Percentiles rank a stretch among this genome's conserved stretches.
Conservation (phyloP, 75 land plant genomes). For the Pinus tabuliformis region DNA sequence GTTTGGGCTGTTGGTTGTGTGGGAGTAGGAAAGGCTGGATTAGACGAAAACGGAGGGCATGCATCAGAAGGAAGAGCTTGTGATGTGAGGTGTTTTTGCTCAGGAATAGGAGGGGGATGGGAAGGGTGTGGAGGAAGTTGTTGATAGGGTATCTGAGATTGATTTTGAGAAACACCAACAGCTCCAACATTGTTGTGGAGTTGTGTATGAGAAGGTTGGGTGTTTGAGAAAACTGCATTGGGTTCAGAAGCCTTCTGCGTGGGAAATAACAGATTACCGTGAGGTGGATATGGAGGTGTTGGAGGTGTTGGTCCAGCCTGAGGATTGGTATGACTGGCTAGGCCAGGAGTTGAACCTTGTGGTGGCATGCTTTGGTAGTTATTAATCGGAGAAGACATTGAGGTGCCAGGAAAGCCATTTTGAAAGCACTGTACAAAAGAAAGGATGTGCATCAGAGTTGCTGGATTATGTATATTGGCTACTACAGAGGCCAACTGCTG, state of each 20-base stretch:
- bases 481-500: constrained; percentile 3
- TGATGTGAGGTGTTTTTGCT: background rate
- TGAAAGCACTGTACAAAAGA: constrained; percentile 4
- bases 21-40: background rate
- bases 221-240: background rate
- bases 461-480: background rate
- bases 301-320: background rate
- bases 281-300: background rate
- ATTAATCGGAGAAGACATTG: background rate
- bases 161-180: background rate
- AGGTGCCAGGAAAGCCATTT: background rate
- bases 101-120: too few species aligned
- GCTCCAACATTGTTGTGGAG: background rate
- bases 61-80: background rate
- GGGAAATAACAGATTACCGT: background rate
- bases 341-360: background rate
- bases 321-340: background rate
- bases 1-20: background rate
- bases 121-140: background rate
- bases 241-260: background rate
- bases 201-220: background rate
- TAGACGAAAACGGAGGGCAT: background rate
- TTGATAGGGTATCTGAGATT: constrained; percentile 1
- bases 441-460: background rate
- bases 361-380: constrained; percentile 1